phyloP scores from a whole-genome alignment of 371 early-diverging fungal genomes.

The Syncephalastrum sp. region DNA sequence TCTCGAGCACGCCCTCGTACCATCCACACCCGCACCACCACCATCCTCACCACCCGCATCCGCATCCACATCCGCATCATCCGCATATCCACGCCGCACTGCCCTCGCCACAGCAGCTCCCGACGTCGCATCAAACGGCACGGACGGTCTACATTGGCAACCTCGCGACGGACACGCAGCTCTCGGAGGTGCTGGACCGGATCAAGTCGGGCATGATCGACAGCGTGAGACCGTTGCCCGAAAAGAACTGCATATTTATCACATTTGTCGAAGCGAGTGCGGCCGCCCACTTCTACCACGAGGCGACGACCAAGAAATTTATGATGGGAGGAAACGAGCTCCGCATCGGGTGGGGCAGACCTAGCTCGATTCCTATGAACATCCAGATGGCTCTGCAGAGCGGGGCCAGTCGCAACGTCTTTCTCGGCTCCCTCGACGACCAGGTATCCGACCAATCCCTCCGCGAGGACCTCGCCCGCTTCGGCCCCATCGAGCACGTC shows the following conservation, averaged over 20 bases:
- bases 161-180: slow-evolving; percentile 58
- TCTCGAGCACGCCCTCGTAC: slow-evolving; percentile 19
- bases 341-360: slow-evolving; percentile 80
- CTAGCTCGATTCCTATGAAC: slow-evolving; percentile 49
- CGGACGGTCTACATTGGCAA: slow-evolving; percentile 84
- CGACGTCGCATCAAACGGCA: slow-evolving; percentile 23
- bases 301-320: slow-evolving; percentile 42
- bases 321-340: slow-evolving; percentile 54
- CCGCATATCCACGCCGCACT: background rate
- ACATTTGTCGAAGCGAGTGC: slow-evolving; percentile 71
- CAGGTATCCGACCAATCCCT: slow-evolving; percentile 52
- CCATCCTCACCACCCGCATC: background rate
- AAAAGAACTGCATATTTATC: slow-evolving; percentile 79
- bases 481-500: slow-evolving; percentile 74
- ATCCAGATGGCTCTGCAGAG: slow-evolving; percentile 58
- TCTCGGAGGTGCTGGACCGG: slow-evolving; percentile 71
- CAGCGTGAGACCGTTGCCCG: slow-evolving; percentile 68
- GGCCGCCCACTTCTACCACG: slow-evolving; percentile 60
- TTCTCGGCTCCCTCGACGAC: slow-evolving; percentile 68
- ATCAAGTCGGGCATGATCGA: slow-evolving; percentile 79
- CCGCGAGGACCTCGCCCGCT: slow-evolving; percentile 55
- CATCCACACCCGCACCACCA: slow-evolving; percentile 2
- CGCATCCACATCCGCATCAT: slow-evolving; percentile 1
- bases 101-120: slow-evolving; percentile 16
- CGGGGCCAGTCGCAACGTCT: slow-evolving; percentile 80